Percentiles rank a stretch among this genome's conserved stretches.
Conservation (phyloP, 495 filamentous ascomycete species). For the Daldinia childiae region DNA sequence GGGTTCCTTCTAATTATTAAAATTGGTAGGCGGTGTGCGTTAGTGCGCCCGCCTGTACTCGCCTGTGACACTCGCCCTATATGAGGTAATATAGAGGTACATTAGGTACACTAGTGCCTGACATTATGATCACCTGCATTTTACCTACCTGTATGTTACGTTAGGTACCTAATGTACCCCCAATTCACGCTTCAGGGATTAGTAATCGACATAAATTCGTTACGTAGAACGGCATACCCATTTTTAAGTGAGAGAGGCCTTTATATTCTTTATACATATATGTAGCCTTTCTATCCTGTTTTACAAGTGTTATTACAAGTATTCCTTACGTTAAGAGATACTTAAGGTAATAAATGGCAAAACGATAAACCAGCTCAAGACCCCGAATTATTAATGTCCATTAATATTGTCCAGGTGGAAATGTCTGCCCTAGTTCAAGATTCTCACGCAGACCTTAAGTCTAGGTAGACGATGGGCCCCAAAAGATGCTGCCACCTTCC, state of each 20-base stretch:
- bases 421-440: neutral
- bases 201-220: too few species aligned
- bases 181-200: too few species aligned
- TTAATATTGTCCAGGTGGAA: neutral
- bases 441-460: neutral
- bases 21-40: conserved; percentile 3
- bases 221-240: too few species aligned
- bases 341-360: neutral
- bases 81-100: neutral
- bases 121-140: too few species aligned
- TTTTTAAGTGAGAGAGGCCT: too few species aligned
- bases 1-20: neutral
- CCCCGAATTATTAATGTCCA: neutral
- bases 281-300: neutral
- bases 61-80: neutral
- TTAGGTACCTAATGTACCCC: too few species aligned
- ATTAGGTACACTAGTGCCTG: too few species aligned
- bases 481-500: conserved; percentile 52
- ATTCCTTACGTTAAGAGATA: too few species aligned
- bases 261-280: too few species aligned
- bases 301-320: neutral
- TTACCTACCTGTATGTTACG: too few species aligned
- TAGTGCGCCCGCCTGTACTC: neutral
- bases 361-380: neutral
- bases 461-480: neutral